Evolutionary conservation across 2,329 filamentous ascomycete genomes (phyloP), one percentile per base, ranked within the genome.

Genomic region (Claviceps sp.): DNA sequence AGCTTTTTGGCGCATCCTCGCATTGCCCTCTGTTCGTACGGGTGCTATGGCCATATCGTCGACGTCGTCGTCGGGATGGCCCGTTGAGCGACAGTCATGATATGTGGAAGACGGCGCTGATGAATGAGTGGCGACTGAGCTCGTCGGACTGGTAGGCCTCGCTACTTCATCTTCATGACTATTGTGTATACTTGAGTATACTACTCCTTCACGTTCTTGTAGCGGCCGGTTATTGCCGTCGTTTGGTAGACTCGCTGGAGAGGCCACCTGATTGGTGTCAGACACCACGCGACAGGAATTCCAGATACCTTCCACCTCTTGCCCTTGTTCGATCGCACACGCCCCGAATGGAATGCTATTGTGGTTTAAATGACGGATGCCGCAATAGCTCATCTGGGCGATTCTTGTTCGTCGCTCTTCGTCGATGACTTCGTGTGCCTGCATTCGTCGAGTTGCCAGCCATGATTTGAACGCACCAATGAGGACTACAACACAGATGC

Each of bases 241-340:
- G 14, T 36, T 58, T 5, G 60, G 53, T 7, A 62, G 55, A 6
- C 60, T 64, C 8, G 59, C 53, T n/a, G 57, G 57, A 5, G 63
- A 61, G 36, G 56, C 52, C 7, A 51, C 40, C 11, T 60, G 60
- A 37, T 58, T 63, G 41, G 49, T 48, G 5, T 57, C 59, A 1
- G 72, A 70, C 11, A 71, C 72, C 9, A 69, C 67, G 45, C 74
- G 72, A 49, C 72, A 70, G 24, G 81, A 83, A 48, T 86, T 80
- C 83, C 85, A 89, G 49, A 96, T 89, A 4, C 89, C 90, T 57
- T 95, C 87, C 7, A 95, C 79, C 63, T 91, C 79, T 44, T 94
- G 74, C 5, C 89, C 89, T 58, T 79, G 85, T 64, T 95, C 84
- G 47, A 96, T 79, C 6, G 90, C 90, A 59, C 86, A 82, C 50